phyloP scores from a whole-genome alignment of 2,329 filamentous ascomycete genomes.

The Dothideomycetes sp. region DNA sequence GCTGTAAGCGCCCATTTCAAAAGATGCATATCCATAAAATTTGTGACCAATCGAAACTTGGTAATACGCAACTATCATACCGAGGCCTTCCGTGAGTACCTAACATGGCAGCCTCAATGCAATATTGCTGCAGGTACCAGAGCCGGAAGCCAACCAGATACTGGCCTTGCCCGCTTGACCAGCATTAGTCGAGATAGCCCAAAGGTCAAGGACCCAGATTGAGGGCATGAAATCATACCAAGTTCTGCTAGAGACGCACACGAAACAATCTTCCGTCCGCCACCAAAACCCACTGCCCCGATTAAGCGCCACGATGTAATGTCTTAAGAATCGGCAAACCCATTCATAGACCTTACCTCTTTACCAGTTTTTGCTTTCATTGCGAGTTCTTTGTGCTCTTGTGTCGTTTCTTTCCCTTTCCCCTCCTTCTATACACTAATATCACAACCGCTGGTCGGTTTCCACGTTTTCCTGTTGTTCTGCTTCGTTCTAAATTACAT shows the following conservation, averaged over 20 bases:
- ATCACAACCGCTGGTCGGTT: slow-evolving; percentile 37
- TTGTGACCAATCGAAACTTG: too few relatives aligned
- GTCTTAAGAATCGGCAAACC: slow-evolving; percentile 3
- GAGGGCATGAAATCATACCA: not conserved
- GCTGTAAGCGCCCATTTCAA: too few relatives aligned
- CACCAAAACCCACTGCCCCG: slow-evolving; percentile 8
- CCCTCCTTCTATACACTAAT: slow-evolving; percentile 17
- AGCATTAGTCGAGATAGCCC: too few relatives aligned
- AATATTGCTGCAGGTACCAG: too few relatives aligned
- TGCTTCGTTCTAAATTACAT: slow-evolving; percentile 15
- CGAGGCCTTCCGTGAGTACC: too few relatives aligned
- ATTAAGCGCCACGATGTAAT: slow-evolving; percentile 10
- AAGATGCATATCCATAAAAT: too few relatives aligned
- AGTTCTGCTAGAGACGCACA: not conserved
- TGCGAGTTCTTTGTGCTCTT: slow-evolving; percentile 17
- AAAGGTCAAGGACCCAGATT: not conserved
- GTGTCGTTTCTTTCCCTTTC: slow-evolving; percentile 20
- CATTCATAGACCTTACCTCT: slow-evolving; percentile 14
- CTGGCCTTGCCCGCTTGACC: too few relatives aligned
- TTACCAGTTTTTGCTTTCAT: slow-evolving; percentile 18
- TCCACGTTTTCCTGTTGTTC: slow-evolving; percentile 13
- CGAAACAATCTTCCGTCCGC: slow-evolving; percentile 6
- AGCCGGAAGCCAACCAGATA: too few relatives aligned
- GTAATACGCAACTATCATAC: too few relatives aligned
- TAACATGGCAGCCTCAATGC: too few relatives aligned